These are phyloP conservation scores for Extremus antarcticus DNA, from an alignment of 495 filamentous ascomycete species.

Conservation along the genomic window DNA sequence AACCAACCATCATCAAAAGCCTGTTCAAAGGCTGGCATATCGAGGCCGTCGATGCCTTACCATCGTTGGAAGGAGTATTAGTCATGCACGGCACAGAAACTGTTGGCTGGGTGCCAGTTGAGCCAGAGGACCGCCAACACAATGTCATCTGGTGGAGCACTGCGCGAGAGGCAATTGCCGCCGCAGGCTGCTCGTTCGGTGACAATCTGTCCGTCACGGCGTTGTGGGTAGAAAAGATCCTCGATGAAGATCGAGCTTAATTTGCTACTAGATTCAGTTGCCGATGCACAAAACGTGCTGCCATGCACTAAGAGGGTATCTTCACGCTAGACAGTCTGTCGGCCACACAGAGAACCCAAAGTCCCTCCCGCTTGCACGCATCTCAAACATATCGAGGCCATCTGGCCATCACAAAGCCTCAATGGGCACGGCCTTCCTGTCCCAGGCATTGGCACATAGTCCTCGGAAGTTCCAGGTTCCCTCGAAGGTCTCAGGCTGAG, in stretches of 20 bases:
- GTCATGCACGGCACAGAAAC: not conserved
- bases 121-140: not conserved
- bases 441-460: slow-evolving; percentile 47
- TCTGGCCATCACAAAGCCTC: not conserved
- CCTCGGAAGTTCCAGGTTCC: slow-evolving; percentile 45
- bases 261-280: no score
- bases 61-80: not conserved
- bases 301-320: no score
- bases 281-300: no score
- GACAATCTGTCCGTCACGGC: not conserved
- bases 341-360: not conserved
- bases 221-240: not conserved
- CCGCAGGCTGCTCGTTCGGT: not conserved
- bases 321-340: no score
- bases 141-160: not conserved
- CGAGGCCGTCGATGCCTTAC: not conserved
- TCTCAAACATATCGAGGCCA: not conserved
- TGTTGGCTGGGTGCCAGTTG: not conserved
- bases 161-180: not conserved
- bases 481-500: slow-evolving; percentile 42
- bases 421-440: slow-evolving; percentile 25
- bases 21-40: not conserved
- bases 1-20: not conserved
- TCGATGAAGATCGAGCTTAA: not conserved
- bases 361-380: not conserved